Evolutionary conservation across 78 protist genomes (phyloP), one percentile per base, ranked within the genome.

Genomic region (Trichosphaerium sp.): DNA sequence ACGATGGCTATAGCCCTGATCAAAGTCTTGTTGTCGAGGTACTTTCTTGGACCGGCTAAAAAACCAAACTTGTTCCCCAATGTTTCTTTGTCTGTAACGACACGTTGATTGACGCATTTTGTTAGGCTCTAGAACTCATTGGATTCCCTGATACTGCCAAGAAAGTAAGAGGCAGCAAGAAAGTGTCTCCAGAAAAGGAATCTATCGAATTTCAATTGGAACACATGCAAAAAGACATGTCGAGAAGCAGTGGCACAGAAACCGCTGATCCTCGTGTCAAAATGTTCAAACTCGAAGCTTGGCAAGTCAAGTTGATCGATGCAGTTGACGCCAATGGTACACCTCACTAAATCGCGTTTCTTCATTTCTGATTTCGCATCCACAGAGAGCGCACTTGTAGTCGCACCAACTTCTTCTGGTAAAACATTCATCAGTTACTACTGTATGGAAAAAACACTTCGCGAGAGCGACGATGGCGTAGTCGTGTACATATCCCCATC

Each of bases 361-460:
- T n/a, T n/a, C n/a, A n/a, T n/a, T n/a, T n/a, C n/a, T n/a, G n/a
- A n/a, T n/a, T n/a, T n/a, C n/a, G n/a, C n/a, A n/a, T n/a, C n/a
- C n/a, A n/a, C n/a, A 29, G 83, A 73, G 25, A 48, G 74, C 15
- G 80, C 84, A 25, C 82, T 92, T 14, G 75, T 84, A 29, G 41
- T 49, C 40, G 94, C 94, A 10, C 90, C 94, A 28, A 89, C 97
- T 8, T 66, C 83, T 2, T 51, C 80, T 54, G 97, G 97, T 39
- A 92, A 92, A 71, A 89, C 97, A 1, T 89, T 87, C 78, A 74
- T 87, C 60, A 56, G 84, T 23, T 87, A 60, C 59, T 83, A 84
- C 71, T 37, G 58, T 42, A 84, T 92, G 76, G 89, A 92, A 78
- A 3, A 32, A 25, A 69, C 74, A 31, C 25, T 75, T 10, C 26